Base-by-base conservation (phyloP, 192 early-diverging fungal genomes). In the Entomortierella chlamydospora region DNA sequence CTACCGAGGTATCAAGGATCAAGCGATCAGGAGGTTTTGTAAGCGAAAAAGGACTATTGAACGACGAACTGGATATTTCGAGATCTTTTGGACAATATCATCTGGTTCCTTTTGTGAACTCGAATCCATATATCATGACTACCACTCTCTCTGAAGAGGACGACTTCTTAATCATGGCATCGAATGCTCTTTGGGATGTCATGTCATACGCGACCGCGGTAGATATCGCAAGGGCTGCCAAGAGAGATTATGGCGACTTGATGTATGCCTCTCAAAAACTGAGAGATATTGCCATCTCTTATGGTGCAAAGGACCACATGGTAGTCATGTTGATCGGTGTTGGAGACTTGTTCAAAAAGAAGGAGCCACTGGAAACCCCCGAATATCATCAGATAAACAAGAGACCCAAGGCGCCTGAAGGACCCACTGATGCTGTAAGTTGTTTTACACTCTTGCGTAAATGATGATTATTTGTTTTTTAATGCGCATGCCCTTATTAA, bases 241-340 rank as follows among this genome's bases (percentile, higher is more conserved):
- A 89, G n/a, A 26, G 74, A 33, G 67, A 62, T 12, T 70, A 61
- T 31, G 88, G 88, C 0, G 91, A 93, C 62, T 83, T 92, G 33
- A 90, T 93, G 82, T 84, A 91, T 39, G 93, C 92, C 3, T 90
- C 92, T 18, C 88, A 94, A 57, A 94, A 93, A 41, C 83, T 97
- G 51, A 85, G 95, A 39, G 95, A 97, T 70, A 93, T 94, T 45
- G 95, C 95, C 7, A 91, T 96, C 26, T 88, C 93, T 2, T 93
- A 94, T 58, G 90, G 92, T 17, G 93, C 91, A 1, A 89, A 87
- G 49, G 89, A 91, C 37, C 91, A 89, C 55, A 85, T 95, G 26
- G 91, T 95, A 86, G 94, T 97, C 20, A 96, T 97, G 95, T 86
- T 96, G 10, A 90, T 97, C 68, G 94, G 93, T 0, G 90, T 97